Conservation (phyloP, 192 early-diverging fungal genomes). For the Rhizophagus clarus region DNA sequence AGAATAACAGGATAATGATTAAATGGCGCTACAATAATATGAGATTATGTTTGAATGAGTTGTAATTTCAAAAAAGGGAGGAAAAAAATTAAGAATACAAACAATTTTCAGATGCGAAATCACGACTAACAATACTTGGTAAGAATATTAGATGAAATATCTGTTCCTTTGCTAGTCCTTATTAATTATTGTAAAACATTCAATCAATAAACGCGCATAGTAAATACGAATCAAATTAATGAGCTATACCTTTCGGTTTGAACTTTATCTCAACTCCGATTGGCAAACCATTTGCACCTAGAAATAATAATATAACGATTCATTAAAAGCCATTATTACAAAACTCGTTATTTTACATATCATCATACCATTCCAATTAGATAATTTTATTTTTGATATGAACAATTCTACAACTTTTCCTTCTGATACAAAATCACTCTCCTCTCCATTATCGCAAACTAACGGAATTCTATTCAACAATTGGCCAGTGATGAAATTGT, state of each 20-base stretch:
- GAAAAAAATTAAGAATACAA: background rate
- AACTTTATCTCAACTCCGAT: background rate
- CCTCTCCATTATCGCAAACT: background rate
- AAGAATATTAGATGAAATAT: conserved; percentile 2
- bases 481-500: conserved; percentile 6
- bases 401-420: background rate
- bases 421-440: background rate
- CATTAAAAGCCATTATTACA: background rate
- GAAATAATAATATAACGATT: background rate
- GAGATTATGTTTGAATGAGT: background rate
- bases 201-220: background rate
- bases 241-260: background rate
- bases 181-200: background rate
- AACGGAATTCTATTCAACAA: background rate
- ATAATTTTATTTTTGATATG: conserved; percentile 8
- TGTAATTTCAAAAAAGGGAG: background rate
- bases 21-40: background rate
- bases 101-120: background rate
- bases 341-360: background rate
- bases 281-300: background rate
- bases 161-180: conserved; percentile 6
- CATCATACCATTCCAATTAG: conserved; percentile 6
- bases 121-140: background rate
- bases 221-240: background rate
- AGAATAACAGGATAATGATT: conserved; percentile 15